These are phyloP conservation scores for Alternaria metachromatica DNA, from an alignment of 2,329 filamentous ascomycete genomes.

Conservation along the genomic window DNA sequence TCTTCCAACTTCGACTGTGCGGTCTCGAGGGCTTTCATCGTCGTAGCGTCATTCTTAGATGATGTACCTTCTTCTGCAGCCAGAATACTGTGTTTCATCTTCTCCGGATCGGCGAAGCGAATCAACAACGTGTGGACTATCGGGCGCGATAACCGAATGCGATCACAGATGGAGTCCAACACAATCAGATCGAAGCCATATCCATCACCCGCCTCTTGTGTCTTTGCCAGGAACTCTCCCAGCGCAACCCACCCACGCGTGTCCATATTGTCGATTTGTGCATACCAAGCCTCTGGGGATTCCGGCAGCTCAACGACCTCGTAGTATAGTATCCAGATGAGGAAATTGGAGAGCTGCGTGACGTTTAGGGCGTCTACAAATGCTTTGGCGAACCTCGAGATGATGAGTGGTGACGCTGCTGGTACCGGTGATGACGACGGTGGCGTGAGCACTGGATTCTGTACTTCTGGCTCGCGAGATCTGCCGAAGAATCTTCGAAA, in stretches of 20 bases:
- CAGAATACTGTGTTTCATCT: slow-evolving; percentile 24
- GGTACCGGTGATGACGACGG: background rate
- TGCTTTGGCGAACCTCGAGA: slow-evolving; percentile 11
- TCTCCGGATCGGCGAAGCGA: slow-evolving; percentile 19
- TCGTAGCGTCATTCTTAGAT: background rate
- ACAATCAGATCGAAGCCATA: slow-evolving; percentile 23
- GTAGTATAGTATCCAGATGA: slow-evolving; percentile 32
- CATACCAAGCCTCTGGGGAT: slow-evolving; percentile 24
- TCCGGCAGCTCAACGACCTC: slow-evolving; percentile 30
- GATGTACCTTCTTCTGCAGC: background rate
- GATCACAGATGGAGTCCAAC: slow-evolving; percentile 27
- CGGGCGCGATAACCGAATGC: slow-evolving; percentile 8
- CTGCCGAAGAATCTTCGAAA: slow-evolving; percentile 1
- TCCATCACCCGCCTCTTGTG: background rate
- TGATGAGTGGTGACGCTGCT: background rate
- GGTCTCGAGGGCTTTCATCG: slow-evolving; percentile 11
- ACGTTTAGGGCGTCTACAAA: slow-evolving; percentile 26
- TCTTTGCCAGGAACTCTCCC: slow-evolving; percentile 13
- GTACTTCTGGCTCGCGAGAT: background rate
- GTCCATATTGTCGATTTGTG: slow-evolving; percentile 16
- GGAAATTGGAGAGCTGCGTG: slow-evolving; percentile 25
- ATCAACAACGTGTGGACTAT: slow-evolving; percentile 17
- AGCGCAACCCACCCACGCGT: slow-evolving; percentile 34
- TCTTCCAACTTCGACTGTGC: slow-evolving; percentile 15
- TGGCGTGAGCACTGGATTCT: slow-evolving; percentile 1